Evolutionary conservation across 495 filamentous ascomycete species (phyloP), one percentile per base, ranked within the genome.

Genomic region (Pseudoneurospora amorphoporcata): DNA sequence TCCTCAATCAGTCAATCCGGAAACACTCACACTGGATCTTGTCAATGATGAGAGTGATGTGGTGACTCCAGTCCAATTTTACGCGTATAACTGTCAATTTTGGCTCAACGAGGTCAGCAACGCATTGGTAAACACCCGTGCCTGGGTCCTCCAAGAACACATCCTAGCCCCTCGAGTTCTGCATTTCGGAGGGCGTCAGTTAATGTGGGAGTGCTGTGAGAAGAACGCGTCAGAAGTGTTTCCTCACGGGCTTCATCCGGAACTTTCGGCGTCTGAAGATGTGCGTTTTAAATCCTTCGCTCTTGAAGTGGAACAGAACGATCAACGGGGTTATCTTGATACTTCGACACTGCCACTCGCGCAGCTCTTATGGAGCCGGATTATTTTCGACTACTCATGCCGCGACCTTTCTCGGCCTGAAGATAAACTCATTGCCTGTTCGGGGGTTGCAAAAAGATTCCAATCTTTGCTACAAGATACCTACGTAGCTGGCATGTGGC

Each of bases 101-200:
- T 72, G 71, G 71, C 0, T 8, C 0, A 0, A 23, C 0, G 19
- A 72, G 10, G 68, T 72, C 9, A 8, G 0, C 6, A 5, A 0
- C 0, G 71, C 61, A 32, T 37, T 45, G 19, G 61, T 69, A 0
- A 72, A 72, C 71, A 41, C 0, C 4, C 35, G 65, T 3, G 71
- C 10, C 7, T 72, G 71, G 71, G 71, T 41, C 10, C 23, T 72
- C 17, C 71, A 72, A 23, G 71, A 72, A 19, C 71, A 40, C 7
- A 43, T 69, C 4, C 9, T 69, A 16, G n/a, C 71, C 32, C 71
- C 71, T 70, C 71, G 71, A 23, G 12, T 72, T 29, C 37, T 72
- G 3, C 71, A 72, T 39, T 72, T 72, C 37, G 71, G 71, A 9
- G 17, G 32, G 8, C 40, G 12, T 16, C 61, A 72, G 19, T 1